Evolutionary conservation across 1,139 yeast species (phyloP).

Genomic region (Debaryomycetaceae sp.): DNA sequence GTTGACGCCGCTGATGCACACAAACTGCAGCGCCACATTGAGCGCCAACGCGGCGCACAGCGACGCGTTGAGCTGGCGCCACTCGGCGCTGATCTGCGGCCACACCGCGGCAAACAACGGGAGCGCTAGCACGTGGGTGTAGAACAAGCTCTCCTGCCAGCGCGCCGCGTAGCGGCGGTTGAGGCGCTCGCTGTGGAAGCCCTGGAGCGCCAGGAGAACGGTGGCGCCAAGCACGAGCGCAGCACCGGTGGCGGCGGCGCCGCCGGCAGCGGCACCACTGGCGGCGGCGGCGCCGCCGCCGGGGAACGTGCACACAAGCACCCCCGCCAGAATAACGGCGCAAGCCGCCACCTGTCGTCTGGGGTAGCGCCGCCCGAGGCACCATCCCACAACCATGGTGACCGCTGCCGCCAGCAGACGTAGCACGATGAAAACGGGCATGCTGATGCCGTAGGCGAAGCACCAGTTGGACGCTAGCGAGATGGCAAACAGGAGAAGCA

Average conservation of each 20-base stretch:
- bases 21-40: conserved; percentile 58
- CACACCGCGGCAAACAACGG: conserved; percentile 46
- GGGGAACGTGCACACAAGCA: conserved; percentile 45
- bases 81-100: conserved; percentile 15
- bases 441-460: conserved; percentile 53
- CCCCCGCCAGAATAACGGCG: conserved; percentile 50
- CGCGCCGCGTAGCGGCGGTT: conserved; percentile 48
- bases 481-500: conserved; percentile 46
- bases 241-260: conserved; percentile 6
- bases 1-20: conserved; percentile 68
- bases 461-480: conserved; percentile 58
- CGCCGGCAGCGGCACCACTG: conserved; percentile 1
- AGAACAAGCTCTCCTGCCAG: conserved; percentile 66
- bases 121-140: conserved; percentile 53
- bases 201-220: conserved; percentile 48
- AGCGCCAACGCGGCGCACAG: conserved; percentile 24
- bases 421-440: conserved; percentile 66
- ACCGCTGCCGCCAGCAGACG: conserved; percentile 63
- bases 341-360: conserved; percentile 47
- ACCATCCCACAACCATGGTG: conserved; percentile 55
- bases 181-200: conserved; percentile 51
- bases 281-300: conserved; percentile 3
- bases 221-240: conserved; percentile 44
- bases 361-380: conserved; percentile 44
- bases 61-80: conserved; percentile 10